Evolutionary conservation across 495 filamentous ascomycete species (phyloP).

Genomic region (Cenococcum geophilum): DNA sequence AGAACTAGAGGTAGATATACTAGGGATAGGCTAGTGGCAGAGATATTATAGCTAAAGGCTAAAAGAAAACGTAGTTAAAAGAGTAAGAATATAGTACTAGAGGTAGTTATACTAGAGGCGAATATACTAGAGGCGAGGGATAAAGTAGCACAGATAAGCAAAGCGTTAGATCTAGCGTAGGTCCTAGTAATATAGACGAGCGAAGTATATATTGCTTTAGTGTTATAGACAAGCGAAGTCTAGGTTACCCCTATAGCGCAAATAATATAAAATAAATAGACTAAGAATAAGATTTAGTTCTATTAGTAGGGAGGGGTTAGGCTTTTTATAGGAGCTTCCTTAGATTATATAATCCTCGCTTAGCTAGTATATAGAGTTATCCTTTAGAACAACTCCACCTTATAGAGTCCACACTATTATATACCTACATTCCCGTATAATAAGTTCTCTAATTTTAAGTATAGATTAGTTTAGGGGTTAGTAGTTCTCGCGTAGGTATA

Average conservation of each 20-base stretch:
- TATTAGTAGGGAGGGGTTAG: too few relatives aligned
- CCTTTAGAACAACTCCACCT: too few relatives aligned
- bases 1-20: not conserved
- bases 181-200: not conserved
- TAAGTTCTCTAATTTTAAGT: too few relatives aligned
- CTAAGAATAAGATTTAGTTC: too few relatives aligned
- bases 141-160: not conserved
- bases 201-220: slow-evolving; percentile 1
- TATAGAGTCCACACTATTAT: too few relatives aligned
- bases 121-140: not conserved
- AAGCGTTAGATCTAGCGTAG: not conserved
- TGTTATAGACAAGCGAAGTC: not conserved
- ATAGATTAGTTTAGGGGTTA: not conserved
- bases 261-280: not conserved
- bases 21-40: not conserved
- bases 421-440: too few relatives aligned
- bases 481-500: not conserved
- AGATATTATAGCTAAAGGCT: not conserved
- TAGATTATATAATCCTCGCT: too few relatives aligned
- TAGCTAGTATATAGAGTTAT: too few relatives aligned
- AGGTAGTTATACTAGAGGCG: not conserved
- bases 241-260: slow-evolving; percentile 2
- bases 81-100: not conserved
- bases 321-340: too few relatives aligned
- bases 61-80: slow-evolving; percentile 1